phyloP scores from a whole-genome alignment of 352 stramenopile species.

The Stephanocyclus meneghinianus region DNA sequence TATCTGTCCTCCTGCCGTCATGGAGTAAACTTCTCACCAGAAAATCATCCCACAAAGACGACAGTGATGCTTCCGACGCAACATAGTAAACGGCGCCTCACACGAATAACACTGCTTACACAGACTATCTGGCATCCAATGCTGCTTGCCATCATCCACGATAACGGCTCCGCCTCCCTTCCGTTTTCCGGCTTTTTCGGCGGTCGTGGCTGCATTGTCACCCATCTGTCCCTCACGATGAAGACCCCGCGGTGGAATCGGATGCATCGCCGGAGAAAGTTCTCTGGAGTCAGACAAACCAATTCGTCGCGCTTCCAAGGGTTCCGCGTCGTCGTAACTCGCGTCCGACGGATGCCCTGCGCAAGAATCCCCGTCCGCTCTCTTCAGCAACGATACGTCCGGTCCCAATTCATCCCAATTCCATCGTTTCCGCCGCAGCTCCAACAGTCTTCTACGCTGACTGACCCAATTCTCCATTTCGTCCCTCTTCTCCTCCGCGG shows the following conservation, averaged over 20 bases:
- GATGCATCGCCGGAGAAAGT: not conserved
- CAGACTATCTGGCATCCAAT: constrained; percentile 84
- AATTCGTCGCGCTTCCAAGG: too few species aligned
- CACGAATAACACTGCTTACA: constrained; percentile 82
- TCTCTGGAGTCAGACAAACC: too few species aligned
- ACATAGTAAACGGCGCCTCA: constrained; percentile 77
- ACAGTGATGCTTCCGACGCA: constrained; percentile 83
- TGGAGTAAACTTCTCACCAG: constrained; percentile 51
- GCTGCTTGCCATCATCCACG: constrained; percentile 65
- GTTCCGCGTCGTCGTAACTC: too few species aligned
- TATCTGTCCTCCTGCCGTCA: not conserved
- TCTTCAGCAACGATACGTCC: not conserved
- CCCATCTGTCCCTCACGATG: too few species aligned
- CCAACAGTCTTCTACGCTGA: constrained; percentile 1
- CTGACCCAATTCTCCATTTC: constrained; percentile 6
- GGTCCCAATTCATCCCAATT: constrained; percentile 21
- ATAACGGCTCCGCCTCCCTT: constrained; percentile 29
- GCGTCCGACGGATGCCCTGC: too few species aligned
- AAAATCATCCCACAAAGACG: constrained; percentile 84
- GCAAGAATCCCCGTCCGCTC: not conserved
- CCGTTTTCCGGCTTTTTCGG: not conserved
- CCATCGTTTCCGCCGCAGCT: not conserved
- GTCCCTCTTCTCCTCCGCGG: not conserved
- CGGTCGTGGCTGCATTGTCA: not conserved
- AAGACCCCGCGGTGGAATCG: not conserved